Evolutionary conservation across 148 eudicot genomes (phyloP).

Genomic region (Vaccinium corymbosum): DNA sequence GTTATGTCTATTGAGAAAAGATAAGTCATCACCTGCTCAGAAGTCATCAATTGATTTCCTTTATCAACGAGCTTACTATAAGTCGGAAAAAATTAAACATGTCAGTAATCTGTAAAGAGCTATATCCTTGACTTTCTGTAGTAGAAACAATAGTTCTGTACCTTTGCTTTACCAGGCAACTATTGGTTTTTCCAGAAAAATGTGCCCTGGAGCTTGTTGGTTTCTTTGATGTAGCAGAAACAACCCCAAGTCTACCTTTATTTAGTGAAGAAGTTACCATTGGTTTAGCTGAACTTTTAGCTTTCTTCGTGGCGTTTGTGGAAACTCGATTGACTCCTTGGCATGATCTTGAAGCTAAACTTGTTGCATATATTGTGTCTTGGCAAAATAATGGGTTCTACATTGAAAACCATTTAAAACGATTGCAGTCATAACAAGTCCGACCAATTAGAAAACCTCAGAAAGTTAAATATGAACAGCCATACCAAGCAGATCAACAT

Average conservation of each 20-base stretch:
- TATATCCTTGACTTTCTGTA: background rate
- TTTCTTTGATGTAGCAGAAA: constrained; percentile 46
- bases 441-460: background rate
- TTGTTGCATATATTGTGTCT: constrained; percentile 60
- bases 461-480: background rate
- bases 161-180: constrained; percentile 48
- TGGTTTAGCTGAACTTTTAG: constrained; percentile 36
- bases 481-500: constrained; percentile 78
- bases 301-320: constrained; percentile 36
- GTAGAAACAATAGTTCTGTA: constrained; percentile 18
- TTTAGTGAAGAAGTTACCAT: constrained; percentile 35
- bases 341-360: constrained; percentile 70
- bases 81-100: constrained; percentile 9
- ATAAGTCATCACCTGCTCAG: constrained; percentile 36
- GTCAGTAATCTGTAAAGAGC: constrained; percentile 11
- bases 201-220: constrained; percentile 30
- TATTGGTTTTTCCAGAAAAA: constrained; percentile 30
- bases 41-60: constrained; percentile 22
- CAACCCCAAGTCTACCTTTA: constrained; percentile 32
- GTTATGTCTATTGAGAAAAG: background rate
- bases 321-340: constrained; percentile 41
- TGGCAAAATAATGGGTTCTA: constrained; percentile 65
- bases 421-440: background rate
- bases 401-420: constrained; percentile 12
- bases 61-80: constrained; percentile 56